Evolutionary conservation across 2,329 filamentous ascomycete genomes (phyloP), one percentile per base, ranked within the genome.

Genomic region (Nemania sp.): DNA sequence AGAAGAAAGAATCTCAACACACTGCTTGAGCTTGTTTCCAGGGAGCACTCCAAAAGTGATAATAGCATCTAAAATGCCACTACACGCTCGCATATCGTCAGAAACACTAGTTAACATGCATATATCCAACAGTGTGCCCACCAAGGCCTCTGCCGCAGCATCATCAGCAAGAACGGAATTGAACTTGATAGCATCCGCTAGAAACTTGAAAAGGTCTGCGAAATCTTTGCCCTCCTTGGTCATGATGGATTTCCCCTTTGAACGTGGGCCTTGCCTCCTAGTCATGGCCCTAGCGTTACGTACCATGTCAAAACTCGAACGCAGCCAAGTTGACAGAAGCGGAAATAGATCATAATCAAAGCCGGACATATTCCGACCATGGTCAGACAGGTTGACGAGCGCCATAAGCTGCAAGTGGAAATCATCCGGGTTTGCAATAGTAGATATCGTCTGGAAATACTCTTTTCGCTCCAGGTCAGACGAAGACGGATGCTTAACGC

Each of bases 41-140:
- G 92, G 92, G 53, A 94, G 88, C 38, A 89, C 87, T 3, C 90
- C 89, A 76, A 92, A 93, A 0, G 90, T 93, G 62, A 93, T 89
- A 64, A 93, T 86, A 10, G 89, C 86, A 75, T 93, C 88, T 66
- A 94, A 86, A 56, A 93, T 86, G 57, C 84, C 82, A 72, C 93
- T 90, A 73, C 89, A 91, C 20, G 88, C 87, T 60, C 84, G 85
- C 66, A 94, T 83, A 74, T 94, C 92, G 29, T 86, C 84, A 56
- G 88, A 83, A 32, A 86, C 83, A 57, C 85, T 89, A 0, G 92
- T 93, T 72, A 86, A 88, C 77, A 89, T 86, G 79, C 91, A 93
- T 53, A 94, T 92, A 61, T 83, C 80, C 53, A 93, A 82, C 8
- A 92, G 80, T 13, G 85, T 85, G 64, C 88, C 84, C 64, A 94